Evolutionary conservation across 1,284 basidiomycete genomes (phyloP), one percentile per base, ranked within the genome.

Genomic region (Heterobasidion parviporum): DNA sequence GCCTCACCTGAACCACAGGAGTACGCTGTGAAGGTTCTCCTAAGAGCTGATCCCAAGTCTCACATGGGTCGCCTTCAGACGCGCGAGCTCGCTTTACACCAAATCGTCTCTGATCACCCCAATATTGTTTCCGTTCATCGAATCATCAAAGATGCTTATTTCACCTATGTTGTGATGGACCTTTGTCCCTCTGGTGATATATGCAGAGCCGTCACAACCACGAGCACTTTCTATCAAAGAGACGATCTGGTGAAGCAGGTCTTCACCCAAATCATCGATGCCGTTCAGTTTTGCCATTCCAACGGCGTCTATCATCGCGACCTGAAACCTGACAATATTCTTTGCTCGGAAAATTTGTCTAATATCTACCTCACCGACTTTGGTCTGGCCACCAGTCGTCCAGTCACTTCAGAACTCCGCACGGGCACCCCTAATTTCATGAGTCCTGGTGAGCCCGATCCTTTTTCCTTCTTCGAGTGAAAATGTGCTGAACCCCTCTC

Each of bases 291-390:
- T 59, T 84, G 83, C 65, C 85, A 88, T 66, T 64, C 66, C 18
- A 68, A 75, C 50, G 80, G 81, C 32, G 79, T 88, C 64, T 85
- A 75, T 66, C 85, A 87, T 64, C 82, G 85, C 35, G 87, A 89
- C 64, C 73, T 89, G 54, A 89, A 89, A 68, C 85, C 86, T 1
- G 86, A 88, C 65, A 89, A 90, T 68, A 81, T 89, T 59, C 72
- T 90, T 20, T 82, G 82, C 63, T 76, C 53, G 36, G 26, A 14
- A 48, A 63, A 68, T 45, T 79, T 82, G 20, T 70, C 71, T 50
- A 71, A 71, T 53, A 72, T 89, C n/a, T 74, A 78, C 20, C 67
- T 89, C 35, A 63, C 82, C 43, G 87, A 90, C 71, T 90, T 89
- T 67, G 87, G 86, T 0, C 72, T 89, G 26, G 82, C 86, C 1